Evolutionary conservation across 345 rosid genomes (phyloP).

Genomic region (Adansonia digitata): DNA sequence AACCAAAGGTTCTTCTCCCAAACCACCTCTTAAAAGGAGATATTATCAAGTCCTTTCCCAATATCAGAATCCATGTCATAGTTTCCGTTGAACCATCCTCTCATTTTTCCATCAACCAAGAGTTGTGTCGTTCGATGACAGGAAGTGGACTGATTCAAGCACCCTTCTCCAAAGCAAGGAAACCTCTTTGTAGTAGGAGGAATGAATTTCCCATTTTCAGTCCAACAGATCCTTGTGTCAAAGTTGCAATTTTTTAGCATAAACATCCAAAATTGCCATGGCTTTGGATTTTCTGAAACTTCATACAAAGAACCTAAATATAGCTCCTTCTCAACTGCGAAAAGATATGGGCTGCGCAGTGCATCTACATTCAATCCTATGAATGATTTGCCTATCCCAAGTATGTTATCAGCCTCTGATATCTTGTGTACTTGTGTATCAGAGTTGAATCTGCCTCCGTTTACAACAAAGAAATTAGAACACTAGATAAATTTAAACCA

Average conservation of each 20-base stretch:
- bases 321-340: slow-evolving; percentile 66
- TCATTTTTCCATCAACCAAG: slow-evolving; percentile 45
- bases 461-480: slow-evolving; percentile 5
- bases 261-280: slow-evolving; percentile 89
- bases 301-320: slow-evolving; percentile 64
- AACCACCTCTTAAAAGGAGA: slow-evolving; percentile 54
- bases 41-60: slow-evolving; percentile 17
- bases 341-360: slow-evolving; percentile 43
- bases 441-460: slow-evolving; percentile 38
- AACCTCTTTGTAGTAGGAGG: slow-evolving; percentile 46
- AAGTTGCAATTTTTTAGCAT: slow-evolving; percentile 91
- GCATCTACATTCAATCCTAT: slow-evolving; percentile 30
- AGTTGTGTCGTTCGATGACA: slow-evolving; percentile 51
- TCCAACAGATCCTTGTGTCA: slow-evolving; percentile 51
- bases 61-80: slow-evolving; percentile 49
- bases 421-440: slow-evolving; percentile 63
- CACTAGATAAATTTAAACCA: not conserved
- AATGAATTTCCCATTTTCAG: slow-evolving; percentile 48
- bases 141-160: slow-evolving; percentile 76
- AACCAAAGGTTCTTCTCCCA: slow-evolving; percentile 73
- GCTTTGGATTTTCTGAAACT: slow-evolving; percentile 53
- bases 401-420: slow-evolving; percentile 53
- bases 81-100: slow-evolving; percentile 72
- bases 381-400: slow-evolving; percentile 41
- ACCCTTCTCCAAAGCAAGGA: slow-evolving; percentile 72